Percentiles rank a stretch among this genome's conserved stretches.
These are phyloP conservation scores for Thelonectria blattea DNA, from an alignment of 2,329 filamentous ascomycete species.

Conservation along the genomic window DNA sequence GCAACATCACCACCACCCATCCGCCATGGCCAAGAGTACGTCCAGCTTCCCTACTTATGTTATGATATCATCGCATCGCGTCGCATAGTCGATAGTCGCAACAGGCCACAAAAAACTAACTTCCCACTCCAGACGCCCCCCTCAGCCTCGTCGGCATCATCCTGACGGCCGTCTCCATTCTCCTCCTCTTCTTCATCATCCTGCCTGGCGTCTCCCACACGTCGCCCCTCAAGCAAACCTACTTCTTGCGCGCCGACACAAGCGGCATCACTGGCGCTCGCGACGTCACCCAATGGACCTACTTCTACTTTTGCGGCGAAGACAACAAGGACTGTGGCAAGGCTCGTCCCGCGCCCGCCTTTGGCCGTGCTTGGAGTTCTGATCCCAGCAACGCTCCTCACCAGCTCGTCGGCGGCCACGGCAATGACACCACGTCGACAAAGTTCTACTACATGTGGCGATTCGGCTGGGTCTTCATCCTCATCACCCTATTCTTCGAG, in stretches of 20 bases:
- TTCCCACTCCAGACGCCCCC: slow-evolving; percentile 43
- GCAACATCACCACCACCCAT: background rate
- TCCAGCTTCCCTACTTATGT: background rate
- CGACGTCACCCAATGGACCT: slow-evolving; percentile 81
- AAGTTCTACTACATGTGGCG: slow-evolving; percentile 84
- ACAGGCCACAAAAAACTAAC: slow-evolving; percentile 15
- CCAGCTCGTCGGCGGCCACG: slow-evolving; percentile 58
- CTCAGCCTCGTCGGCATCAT: slow-evolving; percentile 52
- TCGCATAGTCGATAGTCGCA: background rate
- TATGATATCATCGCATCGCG: background rate
- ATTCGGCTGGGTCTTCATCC: slow-evolving; percentile 90
- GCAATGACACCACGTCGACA: slow-evolving; percentile 58
- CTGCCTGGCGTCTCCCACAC: slow-evolving; percentile 58
- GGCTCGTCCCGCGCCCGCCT: slow-evolving; percentile 66
- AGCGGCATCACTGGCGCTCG: slow-evolving; percentile 72
- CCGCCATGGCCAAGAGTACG: slow-evolving; percentile 36
- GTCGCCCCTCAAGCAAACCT: slow-evolving; percentile 73
- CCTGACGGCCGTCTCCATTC: slow-evolving; percentile 57
- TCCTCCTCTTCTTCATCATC: slow-evolving; percentile 65
- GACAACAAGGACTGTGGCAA: slow-evolving; percentile 68
- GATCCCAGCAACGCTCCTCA: slow-evolving; percentile 52
- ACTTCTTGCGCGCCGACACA: slow-evolving; percentile 85
- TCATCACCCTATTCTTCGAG: slow-evolving; percentile 83
- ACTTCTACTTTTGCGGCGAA: slow-evolving; percentile 80
- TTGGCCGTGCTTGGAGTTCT: slow-evolving; percentile 73